A percentile compares a stretch with the other conserved stretches of the same genome.
phyloP scores from a whole-genome alignment of 2,329 filamentous ascomycete species.

The Xylaria arbuscula region DNA sequence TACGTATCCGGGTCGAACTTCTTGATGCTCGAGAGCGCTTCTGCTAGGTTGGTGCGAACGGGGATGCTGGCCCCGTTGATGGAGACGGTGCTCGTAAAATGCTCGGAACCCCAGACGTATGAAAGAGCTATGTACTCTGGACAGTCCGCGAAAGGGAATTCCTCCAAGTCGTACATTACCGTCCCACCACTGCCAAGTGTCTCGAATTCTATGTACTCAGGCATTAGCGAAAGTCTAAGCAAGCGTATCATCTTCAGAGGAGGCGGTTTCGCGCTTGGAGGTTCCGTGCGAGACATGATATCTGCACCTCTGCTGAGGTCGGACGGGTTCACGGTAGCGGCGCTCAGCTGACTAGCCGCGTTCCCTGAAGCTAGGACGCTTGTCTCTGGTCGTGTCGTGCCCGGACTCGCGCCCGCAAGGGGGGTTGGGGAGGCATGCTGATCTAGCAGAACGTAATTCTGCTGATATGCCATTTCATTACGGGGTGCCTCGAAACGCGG shows the following conservation, averaged over 20 bases:
- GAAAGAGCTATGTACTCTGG: conserved; percentile 30
- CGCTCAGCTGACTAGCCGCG: background rate
- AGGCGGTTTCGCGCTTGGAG: background rate
- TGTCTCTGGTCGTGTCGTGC: background rate
- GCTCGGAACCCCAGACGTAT: conserved; percentile 31
- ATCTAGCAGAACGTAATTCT: background rate
- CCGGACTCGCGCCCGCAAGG: background rate
- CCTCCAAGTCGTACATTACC: conserved; percentile 2
- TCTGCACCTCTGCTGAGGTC: background rate
- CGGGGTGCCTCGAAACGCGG: background rate
- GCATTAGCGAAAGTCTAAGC: background rate
- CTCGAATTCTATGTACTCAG: background rate
- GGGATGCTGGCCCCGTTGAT: conserved; percentile 20
- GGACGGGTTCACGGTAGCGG: background rate
- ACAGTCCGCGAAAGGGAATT: conserved; percentile 9
- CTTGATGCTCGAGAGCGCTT: conserved; percentile 20
- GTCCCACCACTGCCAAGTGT: background rate
- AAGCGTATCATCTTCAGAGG: conserved; percentile 17
- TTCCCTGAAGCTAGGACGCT: background rate
- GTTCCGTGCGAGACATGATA: background rate
- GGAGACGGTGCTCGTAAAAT: conserved; percentile 4
- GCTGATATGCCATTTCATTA: background rate
- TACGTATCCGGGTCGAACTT: conserved; percentile 13
- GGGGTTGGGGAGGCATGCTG: background rate
- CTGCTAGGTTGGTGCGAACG: conserved; percentile 19